Percentiles rank a stretch among this genome's conserved stretches.
phyloP scores from a whole-genome alignment of 2,329 filamentous ascomycete species.

The Neopestalotiopsis sp. region DNA sequence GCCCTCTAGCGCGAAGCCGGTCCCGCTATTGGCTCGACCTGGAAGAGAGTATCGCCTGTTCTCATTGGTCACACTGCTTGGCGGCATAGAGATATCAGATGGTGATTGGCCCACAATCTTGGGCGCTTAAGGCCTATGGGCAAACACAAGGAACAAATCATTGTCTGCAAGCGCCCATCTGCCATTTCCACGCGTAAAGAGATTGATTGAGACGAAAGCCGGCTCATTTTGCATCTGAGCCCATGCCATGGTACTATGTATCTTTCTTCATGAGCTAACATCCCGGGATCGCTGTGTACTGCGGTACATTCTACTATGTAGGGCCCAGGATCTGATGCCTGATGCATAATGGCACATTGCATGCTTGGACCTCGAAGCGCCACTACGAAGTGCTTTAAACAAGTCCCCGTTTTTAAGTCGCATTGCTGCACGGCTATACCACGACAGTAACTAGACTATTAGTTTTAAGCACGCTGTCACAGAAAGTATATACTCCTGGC shows the following conservation, averaged over 20 bases:
- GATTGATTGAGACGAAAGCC: constrained; percentile 12
- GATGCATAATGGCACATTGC: constrained; percentile 2
- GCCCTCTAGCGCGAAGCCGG: not conserved
- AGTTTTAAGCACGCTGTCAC: no score
- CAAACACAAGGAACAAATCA: constrained; percentile 29
- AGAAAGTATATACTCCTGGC: not conserved
- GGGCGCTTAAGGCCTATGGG: constrained; percentile 34
- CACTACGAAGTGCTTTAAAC: constrained; percentile 5
- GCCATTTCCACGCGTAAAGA: constrained; percentile 28
- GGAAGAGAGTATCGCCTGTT: constrained; percentile 14
- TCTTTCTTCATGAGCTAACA: not conserved
- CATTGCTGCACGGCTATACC: not conserved
- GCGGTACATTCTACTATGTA: not conserved
- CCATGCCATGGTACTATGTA: not conserved
- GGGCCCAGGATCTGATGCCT: not conserved
- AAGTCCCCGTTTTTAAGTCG: constrained; percentile 2
- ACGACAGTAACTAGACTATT: not conserved
- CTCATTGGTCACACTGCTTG: constrained; percentile 30
- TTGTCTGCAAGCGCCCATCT: constrained; percentile 34
- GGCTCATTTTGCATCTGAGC: not conserved
- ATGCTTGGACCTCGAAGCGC: constrained; percentile 16
- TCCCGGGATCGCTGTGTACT: not conserved
- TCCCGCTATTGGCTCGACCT: constrained; percentile 11
- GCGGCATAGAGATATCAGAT: constrained; percentile 24
- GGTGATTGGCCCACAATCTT: constrained; percentile 30